A percentile compares a stretch with the other conserved stretches of the same genome.
phyloP scores from a whole-genome alignment of 2,329 filamentous ascomycete genomes.

The Sporothrix luriei region DNA sequence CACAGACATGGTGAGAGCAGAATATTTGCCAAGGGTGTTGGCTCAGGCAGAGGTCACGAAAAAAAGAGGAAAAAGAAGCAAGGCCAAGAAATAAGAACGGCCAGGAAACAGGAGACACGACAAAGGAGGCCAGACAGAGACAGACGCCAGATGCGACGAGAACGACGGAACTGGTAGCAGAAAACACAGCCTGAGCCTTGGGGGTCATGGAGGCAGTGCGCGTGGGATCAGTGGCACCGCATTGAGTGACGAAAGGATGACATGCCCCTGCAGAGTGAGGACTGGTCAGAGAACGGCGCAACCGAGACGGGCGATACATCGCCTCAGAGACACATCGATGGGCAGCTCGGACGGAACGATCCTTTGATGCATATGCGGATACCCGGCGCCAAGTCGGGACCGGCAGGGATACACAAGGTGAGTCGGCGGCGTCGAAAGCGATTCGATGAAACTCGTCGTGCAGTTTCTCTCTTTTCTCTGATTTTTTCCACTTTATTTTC shows the following conservation, averaged over 20 bases:
- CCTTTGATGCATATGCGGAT: slow-evolving; percentile 6
- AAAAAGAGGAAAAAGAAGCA: neutral
- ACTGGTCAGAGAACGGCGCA: neutral
- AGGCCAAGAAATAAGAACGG: neutral
- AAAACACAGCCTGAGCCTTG: neutral
- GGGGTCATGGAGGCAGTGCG: too few species aligned
- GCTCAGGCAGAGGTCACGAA: neutral
- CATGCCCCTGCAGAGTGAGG: neutral
- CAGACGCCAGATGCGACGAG: neutral
- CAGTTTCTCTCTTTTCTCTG: too few species aligned
- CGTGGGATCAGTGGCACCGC: slow-evolving; percentile 47
- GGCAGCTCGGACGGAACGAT: slow-evolving; percentile 8
- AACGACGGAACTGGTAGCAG: neutral
- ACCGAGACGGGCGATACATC: neutral
- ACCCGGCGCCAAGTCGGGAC: neutral
- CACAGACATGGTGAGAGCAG: neutral
- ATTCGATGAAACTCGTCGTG: too few species aligned
- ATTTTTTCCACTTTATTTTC: too few species aligned
- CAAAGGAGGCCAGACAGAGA: neutral
- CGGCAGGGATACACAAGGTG: slow-evolving; percentile 9
- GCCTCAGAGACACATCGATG: slow-evolving; percentile 18
- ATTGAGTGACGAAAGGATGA: neutral
- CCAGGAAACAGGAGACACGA: neutral
- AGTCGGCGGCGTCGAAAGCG: neutral
- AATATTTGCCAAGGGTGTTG: slow-evolving; percentile 9